Percentiles rank a stretch among this genome's conserved stretches.
Conservation (phyloP, 2,329 filamentous ascomycete species). For the Aspergillus sp. region DNA sequence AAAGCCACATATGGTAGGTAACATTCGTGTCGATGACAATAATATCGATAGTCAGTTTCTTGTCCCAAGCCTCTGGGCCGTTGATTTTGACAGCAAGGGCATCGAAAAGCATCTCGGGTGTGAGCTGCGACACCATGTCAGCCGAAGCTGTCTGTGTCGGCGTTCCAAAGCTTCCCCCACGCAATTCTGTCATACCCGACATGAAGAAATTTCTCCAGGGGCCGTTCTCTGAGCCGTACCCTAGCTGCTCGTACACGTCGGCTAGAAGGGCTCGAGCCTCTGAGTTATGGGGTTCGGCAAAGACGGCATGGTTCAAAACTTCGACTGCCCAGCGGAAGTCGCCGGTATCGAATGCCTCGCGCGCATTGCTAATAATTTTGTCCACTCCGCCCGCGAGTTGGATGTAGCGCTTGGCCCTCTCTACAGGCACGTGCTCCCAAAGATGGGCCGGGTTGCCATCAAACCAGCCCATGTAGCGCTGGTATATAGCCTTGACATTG, state of each 20-base stretch:
- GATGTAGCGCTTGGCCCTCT: background rate
- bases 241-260: background rate
- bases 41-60: too few relatives aligned
- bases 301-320: background rate
- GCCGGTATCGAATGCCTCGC: background rate
- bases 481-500: background rate
- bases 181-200: too few relatives aligned
- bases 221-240: background rate
- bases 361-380: background rate
- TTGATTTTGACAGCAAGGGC: too few relatives aligned
- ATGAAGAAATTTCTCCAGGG: background rate
- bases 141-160: too few relatives aligned
- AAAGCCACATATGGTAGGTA: too few relatives aligned
- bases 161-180: too few relatives aligned
- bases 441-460: background rate
- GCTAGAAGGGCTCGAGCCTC: background rate
- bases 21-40: too few relatives aligned
- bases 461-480: background rate
- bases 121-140: too few relatives aligned
- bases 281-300: background rate
- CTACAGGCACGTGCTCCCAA: background rate
- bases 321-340: background rate
- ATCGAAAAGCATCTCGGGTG: too few relatives aligned
- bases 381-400: background rate
- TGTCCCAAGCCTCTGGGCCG: too few relatives aligned